phyloP scores from a whole-genome alignment of 192 early-diverging fungal species.

The Coemansia aciculifera region DNA sequence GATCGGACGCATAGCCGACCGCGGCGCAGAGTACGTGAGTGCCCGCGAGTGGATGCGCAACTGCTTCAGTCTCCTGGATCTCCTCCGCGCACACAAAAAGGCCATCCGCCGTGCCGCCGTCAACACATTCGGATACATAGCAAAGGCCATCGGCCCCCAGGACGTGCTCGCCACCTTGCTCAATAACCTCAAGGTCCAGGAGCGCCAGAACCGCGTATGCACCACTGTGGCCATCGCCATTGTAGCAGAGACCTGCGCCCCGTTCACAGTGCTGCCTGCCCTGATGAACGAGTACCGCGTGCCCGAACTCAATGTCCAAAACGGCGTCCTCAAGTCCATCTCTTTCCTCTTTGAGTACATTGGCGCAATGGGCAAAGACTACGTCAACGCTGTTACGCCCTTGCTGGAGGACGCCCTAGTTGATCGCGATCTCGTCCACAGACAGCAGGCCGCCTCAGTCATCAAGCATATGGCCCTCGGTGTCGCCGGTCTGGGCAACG shows the following conservation, averaged over 20 bases:
- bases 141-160: slow-evolving; percentile 98
- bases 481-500: slow-evolving; percentile 89
- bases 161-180: slow-evolving; percentile 97
- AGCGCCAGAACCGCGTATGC: slow-evolving; percentile 98
- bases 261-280: slow-evolving; percentile 96
- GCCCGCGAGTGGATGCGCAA: slow-evolving; percentile 99
- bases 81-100: slow-evolving; percentile 95
- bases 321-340: slow-evolving; percentile 93
- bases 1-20: slow-evolving; percentile 98
- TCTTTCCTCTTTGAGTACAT: slow-evolving; percentile 99
- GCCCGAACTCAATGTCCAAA: slow-evolving; percentile 99
- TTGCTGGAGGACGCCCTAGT: slow-evolving; percentile 95
- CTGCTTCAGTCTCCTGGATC: slow-evolving; percentile 96
- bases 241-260: slow-evolving; percentile 95
- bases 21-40: slow-evolving; percentile 93
- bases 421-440: slow-evolving; percentile 96
- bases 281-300: slow-evolving; percentile 99
- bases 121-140: slow-evolving; percentile 99
- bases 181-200: slow-evolving; percentile 98
- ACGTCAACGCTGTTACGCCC: slow-evolving; percentile 95
- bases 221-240: slow-evolving; percentile 98
- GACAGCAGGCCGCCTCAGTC: slow-evolving; percentile 94
- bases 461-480: slow-evolving; percentile 96
- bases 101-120: slow-evolving; percentile 94
- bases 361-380: slow-evolving; percentile 97